Conservation (phyloP, 352 stramenopile genomes). For the Phytophthora lateralis region DNA sequence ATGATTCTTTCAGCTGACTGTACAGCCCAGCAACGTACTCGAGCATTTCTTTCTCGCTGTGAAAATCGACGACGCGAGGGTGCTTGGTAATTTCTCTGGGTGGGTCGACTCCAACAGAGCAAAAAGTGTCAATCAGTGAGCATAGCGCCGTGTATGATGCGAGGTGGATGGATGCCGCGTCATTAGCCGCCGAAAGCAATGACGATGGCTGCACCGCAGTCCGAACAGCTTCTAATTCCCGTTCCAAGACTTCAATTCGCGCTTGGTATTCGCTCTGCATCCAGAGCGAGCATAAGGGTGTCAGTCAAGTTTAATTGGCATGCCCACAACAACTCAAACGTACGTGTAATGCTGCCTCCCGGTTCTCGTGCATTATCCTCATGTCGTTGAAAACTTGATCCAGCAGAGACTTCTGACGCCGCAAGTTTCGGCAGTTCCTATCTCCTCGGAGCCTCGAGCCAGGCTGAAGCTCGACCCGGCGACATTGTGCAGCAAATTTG, state of each 20-base stretch:
- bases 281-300: slow-evolving; percentile 1
- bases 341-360: slow-evolving; percentile 53
- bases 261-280: slow-evolving; percentile 46
- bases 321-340: slow-evolving; percentile 7
- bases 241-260: slow-evolving; percentile 42
- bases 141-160: slow-evolving; percentile 57
- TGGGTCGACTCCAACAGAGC: neutral
- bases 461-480: slow-evolving; percentile 55
- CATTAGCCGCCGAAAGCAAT: neutral
- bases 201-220: neutral
- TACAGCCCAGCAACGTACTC: slow-evolving; percentile 50
- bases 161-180: slow-evolving; percentile 11
- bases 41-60: slow-evolving; percentile 30
- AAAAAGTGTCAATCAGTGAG: slow-evolving; percentile 43
- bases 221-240: slow-evolving; percentile 30
- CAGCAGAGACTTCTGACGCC: slow-evolving; percentile 31
- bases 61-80: slow-evolving; percentile 35
- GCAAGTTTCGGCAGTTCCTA: slow-evolving; percentile 14
- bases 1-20: slow-evolving; percentile 31
- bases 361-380: slow-evolving; percentile 55
- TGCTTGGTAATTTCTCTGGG: slow-evolving; percentile 16
- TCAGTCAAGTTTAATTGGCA: neutral
- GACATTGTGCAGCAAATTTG: slow-evolving; percentile 77
- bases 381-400: slow-evolving; percentile 58
- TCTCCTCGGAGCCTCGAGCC: slow-evolving; percentile 13